These are phyloP conservation scores for Arachis stenosperma DNA, from an alignment of 306 rosid genomes.

Conservation along the genomic window DNA sequence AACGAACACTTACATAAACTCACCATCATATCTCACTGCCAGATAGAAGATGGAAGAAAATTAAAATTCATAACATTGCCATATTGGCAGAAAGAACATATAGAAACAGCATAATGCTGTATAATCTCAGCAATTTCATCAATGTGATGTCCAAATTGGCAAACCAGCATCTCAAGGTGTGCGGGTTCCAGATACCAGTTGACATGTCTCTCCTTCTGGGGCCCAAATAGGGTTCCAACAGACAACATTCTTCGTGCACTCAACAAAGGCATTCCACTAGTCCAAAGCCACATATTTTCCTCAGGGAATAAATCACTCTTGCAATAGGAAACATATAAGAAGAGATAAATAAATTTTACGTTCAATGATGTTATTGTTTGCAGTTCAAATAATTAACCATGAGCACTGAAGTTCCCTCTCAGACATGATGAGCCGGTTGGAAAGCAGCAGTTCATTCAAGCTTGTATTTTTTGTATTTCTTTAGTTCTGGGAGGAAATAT, in stretches of 20 bases:
- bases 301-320: constrained; percentile 93
- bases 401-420: no score
- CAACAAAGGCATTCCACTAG: constrained; percentile 83
- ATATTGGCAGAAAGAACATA: no score
- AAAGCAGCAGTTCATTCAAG: no score
- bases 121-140: constrained; percentile 83
- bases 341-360: constrained; percentile 34
- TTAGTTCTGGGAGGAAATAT: no score
- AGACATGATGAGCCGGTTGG: no score
- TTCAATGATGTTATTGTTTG: constrained; percentile 28
- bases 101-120: constrained; percentile 87
- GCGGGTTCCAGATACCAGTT: constrained; percentile 89
- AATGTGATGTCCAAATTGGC: constrained; percentile 76
- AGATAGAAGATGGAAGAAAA: no score
- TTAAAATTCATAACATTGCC: no score
- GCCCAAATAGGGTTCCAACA: constrained; percentile 81
- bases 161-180: constrained; percentile 73
- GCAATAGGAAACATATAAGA: constrained; percentile 42
- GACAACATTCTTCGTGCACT: constrained; percentile 85
- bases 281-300: constrained; percentile 95
- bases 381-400: constrained; percentile 10
- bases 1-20: no score
- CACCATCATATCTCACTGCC: no score
- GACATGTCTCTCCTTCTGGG: constrained; percentile 72
- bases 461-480: no score